Conservation (phyloP, 2,329 filamentous ascomycete genomes). For the Pseudopyricularia javanii region DNA sequence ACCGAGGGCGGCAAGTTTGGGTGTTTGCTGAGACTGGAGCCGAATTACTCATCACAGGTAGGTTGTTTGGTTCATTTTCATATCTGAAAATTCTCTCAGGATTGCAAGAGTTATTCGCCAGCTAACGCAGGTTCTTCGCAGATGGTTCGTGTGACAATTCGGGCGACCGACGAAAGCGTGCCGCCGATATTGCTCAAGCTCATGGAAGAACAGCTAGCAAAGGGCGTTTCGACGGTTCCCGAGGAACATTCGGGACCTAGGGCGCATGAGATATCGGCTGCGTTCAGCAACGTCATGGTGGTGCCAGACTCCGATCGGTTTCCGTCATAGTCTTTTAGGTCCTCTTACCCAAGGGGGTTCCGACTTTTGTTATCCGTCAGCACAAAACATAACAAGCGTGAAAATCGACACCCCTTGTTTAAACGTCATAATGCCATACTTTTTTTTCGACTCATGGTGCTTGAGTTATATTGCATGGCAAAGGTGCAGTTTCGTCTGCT, state of each 20-base stretch:
- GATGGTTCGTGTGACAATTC: conserved; percentile 93
- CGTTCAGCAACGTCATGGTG: conserved; percentile 46
- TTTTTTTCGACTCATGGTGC: too few species aligned
- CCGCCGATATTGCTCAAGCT: conserved; percentile 67
- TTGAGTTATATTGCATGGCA: too few species aligned
- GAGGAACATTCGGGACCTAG: conserved; percentile 28
- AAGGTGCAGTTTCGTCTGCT: too few species aligned
- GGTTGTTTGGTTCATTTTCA: conserved; percentile 16
- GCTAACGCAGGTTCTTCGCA: conserved; percentile 20
- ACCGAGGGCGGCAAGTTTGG: conserved; percentile 82
- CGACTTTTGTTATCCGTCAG: neutral
- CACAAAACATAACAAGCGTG: neutral
- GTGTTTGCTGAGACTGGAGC: conserved; percentile 84
- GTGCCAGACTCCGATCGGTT: neutral
- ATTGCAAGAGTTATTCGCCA: neutral
- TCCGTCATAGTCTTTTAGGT: neutral
- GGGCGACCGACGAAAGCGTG: conserved; percentile 85
- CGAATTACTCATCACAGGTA: conserved; percentile 86
- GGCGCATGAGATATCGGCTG: conserved; percentile 38
- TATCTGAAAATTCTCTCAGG: neutral
- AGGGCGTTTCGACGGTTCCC: conserved; percentile 29
- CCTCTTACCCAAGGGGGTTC: neutral
- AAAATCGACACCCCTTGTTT: neutral
- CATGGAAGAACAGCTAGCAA: conserved; percentile 73
- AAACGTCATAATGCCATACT: too few species aligned